These are phyloP conservation scores for Cyclotella cryptica DNA, from an alignment of 108 stramenopile genomes.

Conservation along the genomic window DNA sequence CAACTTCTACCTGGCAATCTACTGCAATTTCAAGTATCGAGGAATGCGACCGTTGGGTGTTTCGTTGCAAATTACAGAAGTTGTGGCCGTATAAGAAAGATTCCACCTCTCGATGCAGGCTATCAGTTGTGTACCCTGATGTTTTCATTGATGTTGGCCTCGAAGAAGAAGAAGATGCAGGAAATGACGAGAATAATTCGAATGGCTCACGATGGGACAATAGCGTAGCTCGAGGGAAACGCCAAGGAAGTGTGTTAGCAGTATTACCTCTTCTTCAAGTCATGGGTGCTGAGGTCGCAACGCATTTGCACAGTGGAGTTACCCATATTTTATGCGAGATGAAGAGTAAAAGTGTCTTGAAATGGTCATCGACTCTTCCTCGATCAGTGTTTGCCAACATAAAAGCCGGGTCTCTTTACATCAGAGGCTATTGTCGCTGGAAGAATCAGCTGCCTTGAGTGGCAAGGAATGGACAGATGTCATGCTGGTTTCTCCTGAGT, in stretches of 20 bases:
- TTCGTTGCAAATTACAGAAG: conserved; percentile 51
- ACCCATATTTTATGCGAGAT: too few species aligned
- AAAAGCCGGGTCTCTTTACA: conserved; percentile 5
- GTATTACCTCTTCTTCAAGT: too few species aligned
- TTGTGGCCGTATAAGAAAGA: conserved; percentile 50
- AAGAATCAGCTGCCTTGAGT: too few species aligned
- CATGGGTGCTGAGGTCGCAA: too few species aligned
- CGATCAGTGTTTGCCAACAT: too few species aligned
- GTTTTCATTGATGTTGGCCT: conserved; percentile 22
- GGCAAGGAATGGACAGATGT: conserved; percentile 10
- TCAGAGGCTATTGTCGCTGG: conserved; percentile 17
- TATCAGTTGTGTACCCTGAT: conserved; percentile 31
- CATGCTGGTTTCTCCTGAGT: too few species aligned
- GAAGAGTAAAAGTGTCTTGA: too few species aligned
- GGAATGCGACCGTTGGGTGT: conserved; percentile 42
- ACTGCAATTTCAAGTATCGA: conserved; percentile 35
- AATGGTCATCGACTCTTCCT: too few species aligned
- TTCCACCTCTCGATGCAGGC: not conserved
- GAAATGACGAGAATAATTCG: conserved; percentile 6
- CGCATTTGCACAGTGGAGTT: too few species aligned
- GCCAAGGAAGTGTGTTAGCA: too few species aligned
- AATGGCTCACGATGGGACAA: not conserved
- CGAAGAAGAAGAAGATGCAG: conserved; percentile 23
- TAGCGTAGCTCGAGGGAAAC: too few species aligned
- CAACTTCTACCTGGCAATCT: conserved; percentile 45